Evolutionary conservation across 1,284 basidiomycete species (phyloP).

Genomic region (Rhodofomes roseus): DNA sequence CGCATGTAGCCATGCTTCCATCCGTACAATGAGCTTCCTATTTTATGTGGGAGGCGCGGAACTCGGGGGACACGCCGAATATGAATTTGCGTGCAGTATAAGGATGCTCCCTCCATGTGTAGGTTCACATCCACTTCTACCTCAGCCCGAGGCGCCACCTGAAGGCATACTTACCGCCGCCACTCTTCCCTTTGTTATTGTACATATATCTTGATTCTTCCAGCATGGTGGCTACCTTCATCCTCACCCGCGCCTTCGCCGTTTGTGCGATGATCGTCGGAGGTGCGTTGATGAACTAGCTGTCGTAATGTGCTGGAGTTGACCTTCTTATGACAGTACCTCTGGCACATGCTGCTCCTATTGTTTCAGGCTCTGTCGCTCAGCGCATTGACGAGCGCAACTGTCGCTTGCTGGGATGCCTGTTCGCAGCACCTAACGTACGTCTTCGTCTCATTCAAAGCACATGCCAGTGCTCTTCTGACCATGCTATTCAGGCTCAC

Average conservation of each 20-base stretch:
- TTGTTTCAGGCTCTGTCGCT: background rate
- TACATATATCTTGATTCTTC: background rate
- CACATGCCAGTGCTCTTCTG: background rate
- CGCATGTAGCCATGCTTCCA: background rate
- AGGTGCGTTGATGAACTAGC: slow-evolving; percentile 8
- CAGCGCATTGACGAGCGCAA: background rate
- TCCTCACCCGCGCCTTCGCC: slow-evolving; percentile 14
- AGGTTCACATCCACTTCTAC: background rate
- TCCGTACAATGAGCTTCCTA: background rate
- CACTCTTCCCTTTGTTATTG: background rate
- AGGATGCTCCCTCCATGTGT: background rate
- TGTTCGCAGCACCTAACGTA: background rate
- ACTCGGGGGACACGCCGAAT: background rate
- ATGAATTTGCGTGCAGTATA: background rate
- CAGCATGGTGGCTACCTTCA: slow-evolving; percentile 12
- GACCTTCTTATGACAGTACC: background rate
- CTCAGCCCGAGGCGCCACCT: background rate
- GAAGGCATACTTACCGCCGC: background rate
- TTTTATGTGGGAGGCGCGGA: background rate
- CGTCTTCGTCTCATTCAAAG: too few relatives aligned
- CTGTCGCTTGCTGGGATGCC: background rate
- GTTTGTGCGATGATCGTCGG: slow-evolving; percentile 13
- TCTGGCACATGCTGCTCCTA: slow-evolving; percentile 7
- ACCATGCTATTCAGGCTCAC: background rate
- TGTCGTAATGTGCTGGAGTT: background rate